Evolutionary conservation across 1,284 basidiomycete genomes (phyloP), one percentile per base, ranked within the genome.

Genomic region (Ganoderma meredithae): DNA sequence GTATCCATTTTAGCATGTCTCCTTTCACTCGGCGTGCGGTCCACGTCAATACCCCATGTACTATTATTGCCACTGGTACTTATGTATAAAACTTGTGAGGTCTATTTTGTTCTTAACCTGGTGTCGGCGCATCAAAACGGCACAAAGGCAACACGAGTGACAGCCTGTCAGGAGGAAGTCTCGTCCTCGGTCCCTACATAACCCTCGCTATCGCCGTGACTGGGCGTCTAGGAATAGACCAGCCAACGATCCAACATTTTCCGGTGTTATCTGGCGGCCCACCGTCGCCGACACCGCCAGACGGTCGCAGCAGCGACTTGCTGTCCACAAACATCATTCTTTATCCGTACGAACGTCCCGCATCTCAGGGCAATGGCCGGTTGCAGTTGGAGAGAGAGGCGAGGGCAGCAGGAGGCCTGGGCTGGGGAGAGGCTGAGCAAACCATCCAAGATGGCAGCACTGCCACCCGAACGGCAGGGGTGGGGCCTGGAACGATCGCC

Each of bases 381-480:
- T 6, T 8, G 36, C 36, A 36, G 36, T 36, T 36, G 36, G 7
- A 36, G 36, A 36, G 36, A 8, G 2, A 31, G 27, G 27, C 27
- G 27, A 31, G 36, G 36, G 2, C 36, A 9, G 7, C 36, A 9
- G 2, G 33, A 36, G 36, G 36, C 9, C 36, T 36, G 36, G 36
- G 36, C 36, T 36, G 36, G 36, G 36, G 36, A 36, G 7, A 36
- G 36, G 36, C 36, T 36, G 36, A 36, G 44, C 44, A 47, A 47
- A 47, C 44, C 19, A 47, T 47, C n/a, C 44, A 22, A 47, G 62
- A 60, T 59, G 56, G 25, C 25, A 65, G 64, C 64, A 68, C 69
- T 43, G 69, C 66, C 66, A 68, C 66, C 64, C 31, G 31, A 27
- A 8, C 61, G 60, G 41, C 43, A 44, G 43, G 43, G 15, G 17